Evolutionary conservation across 192 early-diverging fungal species (phyloP).

Genomic region (Coemansia sp.): DNA sequence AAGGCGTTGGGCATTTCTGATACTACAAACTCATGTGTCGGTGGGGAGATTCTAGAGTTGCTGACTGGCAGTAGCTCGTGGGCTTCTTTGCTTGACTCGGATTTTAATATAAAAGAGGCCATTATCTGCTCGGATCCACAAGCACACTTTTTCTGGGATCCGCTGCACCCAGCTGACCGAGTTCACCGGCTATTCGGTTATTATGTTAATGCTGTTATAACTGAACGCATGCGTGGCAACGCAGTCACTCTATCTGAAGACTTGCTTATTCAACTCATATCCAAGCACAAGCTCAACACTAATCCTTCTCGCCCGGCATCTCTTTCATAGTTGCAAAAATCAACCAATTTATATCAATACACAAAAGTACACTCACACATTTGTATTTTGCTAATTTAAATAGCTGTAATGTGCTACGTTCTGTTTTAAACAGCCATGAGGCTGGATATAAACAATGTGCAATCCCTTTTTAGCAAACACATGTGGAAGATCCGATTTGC

Average conservation of each 20-base stretch:
- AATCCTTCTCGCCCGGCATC: not conserved
- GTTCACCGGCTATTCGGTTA: slow-evolving; percentile 34
- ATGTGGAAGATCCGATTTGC: not conserved
- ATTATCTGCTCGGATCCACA: slow-evolving; percentile 11
- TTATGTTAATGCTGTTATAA: slow-evolving; percentile 12
- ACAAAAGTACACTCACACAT: too few relatives aligned
- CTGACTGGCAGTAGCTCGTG: not conserved
- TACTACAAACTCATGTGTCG: slow-evolving; percentile 17
- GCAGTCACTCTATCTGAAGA: not conserved
- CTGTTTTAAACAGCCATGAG: too few relatives aligned
- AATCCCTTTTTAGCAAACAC: not conserved
- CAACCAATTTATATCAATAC: too few relatives aligned
- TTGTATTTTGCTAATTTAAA: too few relatives aligned
- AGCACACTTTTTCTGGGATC: slow-evolving; percentile 27
- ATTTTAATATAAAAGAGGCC: not conserved
- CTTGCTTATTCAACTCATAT: not conserved
- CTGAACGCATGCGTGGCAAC: not conserved
- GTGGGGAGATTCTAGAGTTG: slow-evolving; percentile 13
- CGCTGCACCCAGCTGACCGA: slow-evolving; percentile 24
- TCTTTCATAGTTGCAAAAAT: too few relatives aligned
- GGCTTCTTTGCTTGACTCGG: not conserved
- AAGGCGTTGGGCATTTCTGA: slow-evolving; percentile 8
- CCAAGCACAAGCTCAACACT: not conserved
- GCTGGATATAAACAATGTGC: too few relatives aligned
- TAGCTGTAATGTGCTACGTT: too few relatives aligned